Percentiles rank a stretch among this genome's conserved stretches.
Conservation (phyloP, 495 filamentous ascomycete species). For the Penicillium atrosanguineum region DNA sequence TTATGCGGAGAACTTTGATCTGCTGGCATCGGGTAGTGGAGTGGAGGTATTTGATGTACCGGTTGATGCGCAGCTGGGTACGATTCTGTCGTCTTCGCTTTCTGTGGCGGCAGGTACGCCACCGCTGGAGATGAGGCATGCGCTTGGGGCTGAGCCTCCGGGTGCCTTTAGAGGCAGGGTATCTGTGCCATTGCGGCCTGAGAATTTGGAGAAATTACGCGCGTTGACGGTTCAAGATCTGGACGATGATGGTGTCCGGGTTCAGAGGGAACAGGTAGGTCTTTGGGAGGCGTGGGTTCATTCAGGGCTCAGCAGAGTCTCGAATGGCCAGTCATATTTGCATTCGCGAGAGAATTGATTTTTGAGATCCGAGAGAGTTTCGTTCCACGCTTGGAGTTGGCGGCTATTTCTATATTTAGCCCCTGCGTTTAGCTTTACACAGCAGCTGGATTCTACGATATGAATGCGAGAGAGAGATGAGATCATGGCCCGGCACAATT, state of each 20-base stretch:
- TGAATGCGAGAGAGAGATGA: background rate
- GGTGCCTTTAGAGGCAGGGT: background rate
- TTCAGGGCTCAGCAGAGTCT: conserved; percentile 16
- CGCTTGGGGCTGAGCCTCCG: background rate
- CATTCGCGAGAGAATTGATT: background rate
- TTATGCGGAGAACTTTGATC: conserved; percentile 57
- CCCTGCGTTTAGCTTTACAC: background rate
- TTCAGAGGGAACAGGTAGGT: conserved; percentile 51
- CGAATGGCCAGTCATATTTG: background rate
- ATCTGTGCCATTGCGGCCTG: conserved; percentile 18
- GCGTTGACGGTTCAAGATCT: conserved; percentile 45
- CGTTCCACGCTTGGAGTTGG: conserved; percentile 5
- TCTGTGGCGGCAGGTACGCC: conserved; percentile 15
- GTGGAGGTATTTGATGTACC: conserved; percentile 22
- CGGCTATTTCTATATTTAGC: conserved; percentile 9
- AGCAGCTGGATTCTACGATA: background rate
- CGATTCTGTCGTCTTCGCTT: conserved; percentile 10
- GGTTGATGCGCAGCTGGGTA: background rate
- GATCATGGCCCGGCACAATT: background rate
- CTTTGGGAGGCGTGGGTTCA: conserved; percentile 68
- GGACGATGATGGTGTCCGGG: conserved; percentile 55
- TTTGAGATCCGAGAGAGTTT: background rate
- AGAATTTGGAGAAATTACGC: conserved; percentile 22
- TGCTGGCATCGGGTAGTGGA: conserved; percentile 22
- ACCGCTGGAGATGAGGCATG: background rate